Percentiles rank a stretch among this genome's conserved stretches.
Evolutionary conservation across 257 asterid genomes (phyloP).

Genomic region (Pogostemon cablin): DNA sequence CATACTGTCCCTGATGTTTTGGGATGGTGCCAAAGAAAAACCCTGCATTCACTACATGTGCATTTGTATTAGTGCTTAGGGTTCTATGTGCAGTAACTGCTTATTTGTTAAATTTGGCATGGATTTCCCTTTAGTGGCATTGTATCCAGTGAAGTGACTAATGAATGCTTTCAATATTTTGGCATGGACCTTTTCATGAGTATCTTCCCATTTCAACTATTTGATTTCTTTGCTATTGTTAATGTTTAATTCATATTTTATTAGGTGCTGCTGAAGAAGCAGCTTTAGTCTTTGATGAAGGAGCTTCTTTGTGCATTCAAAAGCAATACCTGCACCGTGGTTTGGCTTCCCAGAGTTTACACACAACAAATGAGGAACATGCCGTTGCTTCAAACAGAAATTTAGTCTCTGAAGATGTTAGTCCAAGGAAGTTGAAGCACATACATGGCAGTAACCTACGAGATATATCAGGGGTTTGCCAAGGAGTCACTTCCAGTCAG

Average conservation of each 20-base stretch:
- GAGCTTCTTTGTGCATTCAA: slow-evolving; percentile 71
- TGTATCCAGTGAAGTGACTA: no score
- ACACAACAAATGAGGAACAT: slow-evolving; percentile 55
- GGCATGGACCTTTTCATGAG: slow-evolving; percentile 1
- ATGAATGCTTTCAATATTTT: not conserved
- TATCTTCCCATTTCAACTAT: slow-evolving; percentile 3
- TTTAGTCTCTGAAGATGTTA: slow-evolving; percentile 62
- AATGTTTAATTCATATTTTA: slow-evolving; percentile 29
- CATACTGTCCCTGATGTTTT: not conserved
- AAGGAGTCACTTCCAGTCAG: slow-evolving; percentile 59
- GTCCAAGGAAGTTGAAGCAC: slow-evolving; percentile 72
- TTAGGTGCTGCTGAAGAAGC: slow-evolving; percentile 98
- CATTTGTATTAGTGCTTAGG: slow-evolving; percentile 13
- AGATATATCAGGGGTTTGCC: slow-evolving; percentile 70
- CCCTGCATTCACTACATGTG: not conserved
- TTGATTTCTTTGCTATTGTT: slow-evolving; percentile 20
- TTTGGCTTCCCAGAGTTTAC: slow-evolving; percentile 51
- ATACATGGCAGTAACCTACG: slow-evolving; percentile 55
- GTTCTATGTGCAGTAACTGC: slow-evolving; percentile 9
- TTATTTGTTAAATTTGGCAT: not conserved
- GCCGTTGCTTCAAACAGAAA: slow-evolving; percentile 46
- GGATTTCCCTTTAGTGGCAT: no score
- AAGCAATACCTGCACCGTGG: slow-evolving; percentile 65
- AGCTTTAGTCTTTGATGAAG: slow-evolving; percentile 75
- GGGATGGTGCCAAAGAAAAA: not conserved